Evolutionary conservation across 169 alveolate genomes (phyloP).

Genomic region (Plasmodium chabaudi): DNA sequence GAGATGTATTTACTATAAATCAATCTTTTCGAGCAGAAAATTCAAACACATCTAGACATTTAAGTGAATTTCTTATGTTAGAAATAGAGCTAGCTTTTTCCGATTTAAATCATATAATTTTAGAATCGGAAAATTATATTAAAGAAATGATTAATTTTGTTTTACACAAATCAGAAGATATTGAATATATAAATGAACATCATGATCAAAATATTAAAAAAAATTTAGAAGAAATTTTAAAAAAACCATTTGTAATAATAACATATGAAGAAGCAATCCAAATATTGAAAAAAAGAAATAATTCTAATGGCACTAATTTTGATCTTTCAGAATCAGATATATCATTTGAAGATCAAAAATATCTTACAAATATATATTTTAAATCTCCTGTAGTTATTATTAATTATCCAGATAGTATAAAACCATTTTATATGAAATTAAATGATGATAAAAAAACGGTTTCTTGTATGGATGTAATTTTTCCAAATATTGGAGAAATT

Average conservation of each 20-base stretch:
- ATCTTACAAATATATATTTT: conserved; percentile 88
- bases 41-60: conserved; percentile 97
- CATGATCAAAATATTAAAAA: conserved; percentile 41
- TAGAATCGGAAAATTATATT: conserved; percentile 74
- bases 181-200: conserved; percentile 55
- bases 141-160: conserved; percentile 70
- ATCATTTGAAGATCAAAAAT: conserved; percentile 81
- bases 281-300: conserved; percentile 76
- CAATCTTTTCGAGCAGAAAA: conserved; percentile 99
- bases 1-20: conserved; percentile 97
- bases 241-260: conserved; percentile 53
- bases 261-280: conserved; percentile 79
- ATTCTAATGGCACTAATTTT: too few relatives aligned
- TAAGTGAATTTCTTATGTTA: conserved; percentile 99
- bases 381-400: conserved; percentile 86
- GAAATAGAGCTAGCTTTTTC: conserved; percentile 98
- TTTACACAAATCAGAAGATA: conserved; percentile 73
- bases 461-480: conserved; percentile 96
- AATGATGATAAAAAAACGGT: conserved; percentile 94
- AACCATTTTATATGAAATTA: conserved; percentile 96
- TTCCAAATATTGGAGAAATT: conserved; percentile 97
- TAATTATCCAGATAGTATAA: conserved; percentile 92
- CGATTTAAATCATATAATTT: conserved; percentile 77
- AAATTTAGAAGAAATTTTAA: conserved; percentile 22
- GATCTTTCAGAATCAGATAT: conserved; percentile 78